These are phyloP conservation scores for Talaromyces rugulosus DNA, from an alignment of 2,329 filamentous ascomycete species.

Conservation along the genomic window DNA sequence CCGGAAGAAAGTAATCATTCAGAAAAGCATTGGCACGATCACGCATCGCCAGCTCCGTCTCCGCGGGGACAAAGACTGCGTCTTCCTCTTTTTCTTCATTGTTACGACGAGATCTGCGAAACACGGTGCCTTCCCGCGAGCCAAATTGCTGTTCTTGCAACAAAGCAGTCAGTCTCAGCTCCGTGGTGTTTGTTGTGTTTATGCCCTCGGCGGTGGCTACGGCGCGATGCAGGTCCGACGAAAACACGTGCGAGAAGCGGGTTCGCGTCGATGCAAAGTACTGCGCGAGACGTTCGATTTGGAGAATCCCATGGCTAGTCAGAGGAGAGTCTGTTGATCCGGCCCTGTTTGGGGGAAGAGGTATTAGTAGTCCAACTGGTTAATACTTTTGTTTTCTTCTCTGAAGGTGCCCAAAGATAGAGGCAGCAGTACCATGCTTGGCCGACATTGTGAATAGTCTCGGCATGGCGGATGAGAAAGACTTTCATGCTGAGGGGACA, in stretches of 20 bases:
- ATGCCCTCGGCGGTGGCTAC: constrained; percentile 42
- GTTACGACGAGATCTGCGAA: constrained; percentile 15
- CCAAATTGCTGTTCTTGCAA: constrained; percentile 41
- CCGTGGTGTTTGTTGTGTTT: constrained; percentile 12
- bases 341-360: constrained; percentile 51
- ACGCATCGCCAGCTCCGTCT: constrained; percentile 65
- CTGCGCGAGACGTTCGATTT: constrained; percentile 66
- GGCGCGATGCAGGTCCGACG: constrained; percentile 74
- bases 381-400: background rate
- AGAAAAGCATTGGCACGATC: constrained; percentile 64
- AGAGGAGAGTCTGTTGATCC: constrained; percentile 75
- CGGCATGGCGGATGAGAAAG: constrained; percentile 79
- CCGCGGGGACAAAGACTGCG: constrained; percentile 35
- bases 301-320: constrained; percentile 76
- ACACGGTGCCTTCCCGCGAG: constrained; percentile 35
- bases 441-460: constrained; percentile 85
- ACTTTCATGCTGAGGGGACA: constrained; percentile 50
- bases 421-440: constrained; percentile 60
- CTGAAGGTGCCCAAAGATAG: background rate
- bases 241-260: constrained; percentile 66
- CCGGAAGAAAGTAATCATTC: constrained; percentile 56
- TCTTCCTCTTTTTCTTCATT: constrained; percentile 41
- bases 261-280: constrained; percentile 63
- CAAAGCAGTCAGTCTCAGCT: constrained; percentile 13
- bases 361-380: constrained; percentile 2